Base-by-base conservation (phyloP, 225 moss, liverwort and hornwort genomes). In the Anthoceros angustus region DNA sequence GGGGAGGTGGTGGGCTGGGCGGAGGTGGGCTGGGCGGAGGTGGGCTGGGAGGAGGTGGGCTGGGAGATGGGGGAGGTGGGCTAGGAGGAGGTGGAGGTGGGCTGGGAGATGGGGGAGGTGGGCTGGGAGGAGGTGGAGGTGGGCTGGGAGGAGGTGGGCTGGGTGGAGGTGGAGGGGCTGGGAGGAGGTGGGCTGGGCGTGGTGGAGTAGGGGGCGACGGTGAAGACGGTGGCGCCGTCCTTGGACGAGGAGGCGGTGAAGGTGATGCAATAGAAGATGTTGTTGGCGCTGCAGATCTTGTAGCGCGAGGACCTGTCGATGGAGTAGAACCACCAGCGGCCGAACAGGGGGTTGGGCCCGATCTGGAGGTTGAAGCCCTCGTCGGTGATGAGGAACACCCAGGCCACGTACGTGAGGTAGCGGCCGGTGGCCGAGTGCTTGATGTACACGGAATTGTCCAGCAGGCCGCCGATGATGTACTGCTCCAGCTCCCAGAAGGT, bases 381-480 rank as follows among this genome's bases (percentile, higher is more conserved):
- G 5, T 55, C 14, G 55, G 1, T 5, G 55, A 55, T 3, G 55
- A 15, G 14, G 8, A 4, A 12, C 55, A 20, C 55, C 6, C 1
- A 5, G n/a, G 6, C n/a, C n/a, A 15, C n/a, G 55, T 55, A 55
- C n/a, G 55, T 55, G 55, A 55, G 6, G 55, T 55, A 55, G 5
- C 14, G 5, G 55, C 55, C 55, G 55, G 55, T 55, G 55, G 55
- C 55, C n/a, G 8, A 2, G 55, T 55, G 5, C 7, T 55, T 9
- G 55, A 55, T 9, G 55, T 55, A 55, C n/a, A 55, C 55, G 55
- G 55, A 55, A 8, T 55, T 23, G 55, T 55, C 55, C 55, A 55
- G 55, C 14, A 55, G n/a, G 55, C 55, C 55, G 12, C 55, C 55
- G 55, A 55, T 20, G 55, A 55, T 55, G 55, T 55, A 55, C 55